Conservation (phyloP, 2,329 filamentous ascomycete species). For the Didymosphaeria variabile region DNA sequence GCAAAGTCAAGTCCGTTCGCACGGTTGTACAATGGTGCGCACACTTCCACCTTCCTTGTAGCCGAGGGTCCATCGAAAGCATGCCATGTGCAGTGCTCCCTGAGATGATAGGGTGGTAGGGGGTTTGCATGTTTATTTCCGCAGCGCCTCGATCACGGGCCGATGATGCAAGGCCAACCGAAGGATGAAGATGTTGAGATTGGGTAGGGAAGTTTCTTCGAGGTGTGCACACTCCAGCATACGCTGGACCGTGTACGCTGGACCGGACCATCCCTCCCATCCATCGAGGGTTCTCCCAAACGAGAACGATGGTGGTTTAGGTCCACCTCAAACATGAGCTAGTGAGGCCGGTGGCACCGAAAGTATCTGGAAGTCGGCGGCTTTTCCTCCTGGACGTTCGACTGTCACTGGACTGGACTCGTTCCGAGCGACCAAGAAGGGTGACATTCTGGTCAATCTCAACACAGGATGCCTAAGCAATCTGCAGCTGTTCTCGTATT, state of each 20-base stretch:
- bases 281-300: not conserved
- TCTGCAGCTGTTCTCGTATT: not conserved
- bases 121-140: constrained; percentile 13
- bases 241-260: constrained; percentile 1
- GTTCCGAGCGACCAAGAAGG: not conserved
- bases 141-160: not conserved
- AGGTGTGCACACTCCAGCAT: constrained; percentile 7
- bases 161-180: constrained; percentile 11
- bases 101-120: constrained; percentile 7
- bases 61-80: not conserved
- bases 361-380: not conserved
- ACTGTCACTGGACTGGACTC: not conserved
- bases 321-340: not conserved
- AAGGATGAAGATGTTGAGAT: constrained; percentile 11
- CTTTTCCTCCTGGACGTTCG: not conserved
- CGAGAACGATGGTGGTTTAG: not conserved
- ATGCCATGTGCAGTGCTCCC: not conserved
- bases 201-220: constrained; percentile 3
- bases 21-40: constrained; percentile 5
- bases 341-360: constrained; percentile 1
- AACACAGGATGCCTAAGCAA: not conserved
- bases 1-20: constrained; percentile 10
- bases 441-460: constrained; percentile 2
- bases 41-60: not conserved
- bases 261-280: not conserved